phyloP scores from a whole-genome alignment of 345 rosid species.

The Raphanus raphanistrum region DNA sequence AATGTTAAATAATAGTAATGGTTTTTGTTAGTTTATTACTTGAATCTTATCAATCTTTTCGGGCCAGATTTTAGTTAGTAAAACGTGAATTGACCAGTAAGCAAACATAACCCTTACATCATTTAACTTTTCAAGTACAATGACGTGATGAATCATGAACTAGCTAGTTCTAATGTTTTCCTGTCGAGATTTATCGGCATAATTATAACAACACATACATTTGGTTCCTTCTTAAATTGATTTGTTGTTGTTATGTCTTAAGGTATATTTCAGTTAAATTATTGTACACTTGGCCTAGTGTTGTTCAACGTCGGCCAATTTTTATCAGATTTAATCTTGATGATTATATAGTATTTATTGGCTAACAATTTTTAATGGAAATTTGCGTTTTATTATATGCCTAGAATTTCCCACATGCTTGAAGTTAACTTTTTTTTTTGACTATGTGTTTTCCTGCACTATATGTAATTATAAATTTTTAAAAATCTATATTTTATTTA shows the following conservation, averaged over 20 bases:
- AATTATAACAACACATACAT: slow-evolving; percentile 35
- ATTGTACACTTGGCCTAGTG: neutral
- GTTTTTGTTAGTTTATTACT: slow-evolving; percentile 9
- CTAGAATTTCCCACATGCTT: neutral
- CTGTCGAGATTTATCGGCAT: slow-evolving; percentile 37
- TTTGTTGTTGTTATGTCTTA: slow-evolving; percentile 8
- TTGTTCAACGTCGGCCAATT: slow-evolving; percentile 4
- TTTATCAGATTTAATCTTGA: slow-evolving; percentile 2
- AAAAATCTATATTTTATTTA: too few species aligned
- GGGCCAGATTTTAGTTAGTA: slow-evolving; percentile 1
- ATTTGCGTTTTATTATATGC: neutral
- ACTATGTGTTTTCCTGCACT: too few species aligned
- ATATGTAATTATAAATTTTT: too few species aligned
- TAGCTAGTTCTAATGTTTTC: slow-evolving; percentile 38
- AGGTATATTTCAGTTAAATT: neutral
- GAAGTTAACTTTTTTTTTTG: neutral
- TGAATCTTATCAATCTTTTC: slow-evolving; percentile 1
- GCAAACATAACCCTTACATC: slow-evolving; percentile 24
- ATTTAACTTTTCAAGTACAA: slow-evolving; percentile 12
- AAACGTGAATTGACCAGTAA: slow-evolving; percentile 26
- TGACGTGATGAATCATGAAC: slow-evolving; percentile 34
- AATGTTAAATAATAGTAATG: neutral
- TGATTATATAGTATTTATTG: slow-evolving; percentile 11
- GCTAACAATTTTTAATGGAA: neutral
- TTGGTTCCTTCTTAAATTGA: slow-evolving; percentile 33